Evolutionary conservation across 2,329 filamentous ascomycete genomes (phyloP).

Genomic region (Aureobasidium melanogenum): DNA sequence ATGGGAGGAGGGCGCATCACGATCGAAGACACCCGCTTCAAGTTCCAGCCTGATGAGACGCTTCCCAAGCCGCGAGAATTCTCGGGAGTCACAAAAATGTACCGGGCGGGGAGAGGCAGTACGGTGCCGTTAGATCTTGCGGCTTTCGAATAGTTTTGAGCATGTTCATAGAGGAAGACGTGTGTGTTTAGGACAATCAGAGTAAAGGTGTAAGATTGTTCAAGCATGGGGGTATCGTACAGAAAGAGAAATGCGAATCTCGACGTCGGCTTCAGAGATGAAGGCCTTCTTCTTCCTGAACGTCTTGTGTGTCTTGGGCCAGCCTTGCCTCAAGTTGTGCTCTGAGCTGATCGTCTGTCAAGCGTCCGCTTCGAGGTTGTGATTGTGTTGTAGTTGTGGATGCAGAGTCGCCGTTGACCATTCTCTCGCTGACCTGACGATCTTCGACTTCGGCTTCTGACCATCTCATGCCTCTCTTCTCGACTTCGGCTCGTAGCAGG

Average conservation of each 20-base stretch:
- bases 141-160: conserved; percentile 37
- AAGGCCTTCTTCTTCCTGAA: conserved; percentile 46
- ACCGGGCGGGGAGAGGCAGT: conserved; percentile 84
- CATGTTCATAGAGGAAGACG: background rate
- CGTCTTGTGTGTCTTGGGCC: conserved; percentile 31
- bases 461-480: conserved; percentile 51
- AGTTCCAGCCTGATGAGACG: conserved; percentile 72
- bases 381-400: background rate
- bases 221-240: background rate
- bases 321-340: conserved; percentile 48
- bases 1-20: conserved; percentile 28
- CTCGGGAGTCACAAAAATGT: conserved; percentile 62
- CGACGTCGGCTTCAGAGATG: conserved; percentile 42
- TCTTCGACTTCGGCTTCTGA: conserved; percentile 23
- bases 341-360: conserved; percentile 53
- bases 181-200: background rate
- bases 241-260: background rate
- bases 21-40: conserved; percentile 74
- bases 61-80: conserved; percentile 83
- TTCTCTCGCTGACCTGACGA: conserved; percentile 16
- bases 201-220: background rate
- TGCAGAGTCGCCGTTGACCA: conserved; percentile 7
- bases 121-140: conserved; percentile 84
- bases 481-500: conserved; percentile 56
- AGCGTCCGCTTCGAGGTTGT: conserved; percentile 32